Evolutionary conservation across 441 rosid species (phyloP), one percentile per base, ranked within the genome.

Genomic region (Corymbia citriodora): DNA sequence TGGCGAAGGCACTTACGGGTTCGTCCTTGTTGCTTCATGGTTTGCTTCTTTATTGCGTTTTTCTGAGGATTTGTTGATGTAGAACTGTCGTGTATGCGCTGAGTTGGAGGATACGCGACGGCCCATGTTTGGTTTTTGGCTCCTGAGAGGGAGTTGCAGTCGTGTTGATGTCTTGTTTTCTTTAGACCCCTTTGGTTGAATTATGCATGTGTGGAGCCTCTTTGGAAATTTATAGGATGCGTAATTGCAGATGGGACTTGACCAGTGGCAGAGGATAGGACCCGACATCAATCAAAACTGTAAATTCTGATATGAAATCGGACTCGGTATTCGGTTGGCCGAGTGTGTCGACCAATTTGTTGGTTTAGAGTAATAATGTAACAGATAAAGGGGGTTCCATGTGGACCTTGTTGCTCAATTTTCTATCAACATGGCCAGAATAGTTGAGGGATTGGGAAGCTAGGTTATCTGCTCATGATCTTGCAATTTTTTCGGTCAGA

Each of bases 1-100:
- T 88, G 93, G 93, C 31, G 93, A 92, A 91, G 93, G 93, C 13
- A 90, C 92, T 91, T 91, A 92, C 88, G 92, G 92, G 92, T 92
- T 68, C 49, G 89, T 90, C 33, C 52, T 40, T 45, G 9, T 74
- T 21, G 12, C 31, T 13, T 55, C 29, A 10, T 36, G n/a, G 65
- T 18, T 55, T 61, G 88, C 49, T 10, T 87, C 45, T 3, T 55
- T 87, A 23, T 61, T 8, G 68, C 33, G 45, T 87, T 87, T 7
- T 13, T 63, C 82, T 55, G 27, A 10, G 57, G 25, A 31, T 59
- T 23, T 19, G 40, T 87, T 87, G 40, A 25, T 31, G 18, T 18
- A 53, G 88, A 87, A 31, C 49, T 45, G 85, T 14, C 27, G 25
- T 79, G 23, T 79, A 23, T 79, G 85, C n/a, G 85, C 52, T 23